phyloP scores from a whole-genome alignment of 208 protist species.

The Trypanosoma rangeli region DNA sequence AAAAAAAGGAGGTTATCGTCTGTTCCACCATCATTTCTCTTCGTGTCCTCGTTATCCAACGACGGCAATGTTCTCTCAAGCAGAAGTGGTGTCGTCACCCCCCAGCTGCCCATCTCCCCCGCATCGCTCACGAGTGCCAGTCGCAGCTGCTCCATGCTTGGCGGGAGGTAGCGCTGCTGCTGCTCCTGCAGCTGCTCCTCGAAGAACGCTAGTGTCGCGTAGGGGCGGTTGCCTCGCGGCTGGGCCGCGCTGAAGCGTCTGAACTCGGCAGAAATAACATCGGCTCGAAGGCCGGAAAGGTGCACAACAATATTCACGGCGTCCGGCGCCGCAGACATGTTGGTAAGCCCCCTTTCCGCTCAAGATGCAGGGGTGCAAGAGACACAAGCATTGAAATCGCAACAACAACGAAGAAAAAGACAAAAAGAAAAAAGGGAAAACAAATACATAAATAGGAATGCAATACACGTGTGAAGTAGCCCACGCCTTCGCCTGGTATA shows the following conservation, averaged over 20 bases:
- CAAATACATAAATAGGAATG: not conserved
- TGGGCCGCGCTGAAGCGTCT: not conserved
- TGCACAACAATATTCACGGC: constrained; percentile 1
- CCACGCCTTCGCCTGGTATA: no score
- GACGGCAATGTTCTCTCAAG: constrained; percentile 15
- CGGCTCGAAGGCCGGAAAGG: not conserved
- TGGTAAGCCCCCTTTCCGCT: not conserved
- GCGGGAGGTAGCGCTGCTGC: constrained; percentile 19
- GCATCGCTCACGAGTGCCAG: constrained; percentile 44
- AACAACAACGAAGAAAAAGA: constrained; percentile 12
- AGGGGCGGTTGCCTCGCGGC: not conserved
- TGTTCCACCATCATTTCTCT: not conserved
- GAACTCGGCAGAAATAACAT: constrained; percentile 9
- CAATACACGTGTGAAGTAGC: no score
- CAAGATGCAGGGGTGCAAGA: no score
- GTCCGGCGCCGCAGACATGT: not conserved
- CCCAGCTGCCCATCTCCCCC: constrained; percentile 52
- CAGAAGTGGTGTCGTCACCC: constrained; percentile 33
- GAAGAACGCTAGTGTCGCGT: not conserved
- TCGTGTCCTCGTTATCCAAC: not conserved
- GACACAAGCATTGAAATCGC: no score
- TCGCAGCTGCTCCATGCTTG: constrained; percentile 31
- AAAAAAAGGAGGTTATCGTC: not conserved
- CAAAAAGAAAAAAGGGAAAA: not conserved
- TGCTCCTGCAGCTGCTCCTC: not conserved